These are phyloP conservation scores for Durotheca rogersii DNA, from an alignment of 495 filamentous ascomycete genomes.

Conservation along the genomic window DNA sequence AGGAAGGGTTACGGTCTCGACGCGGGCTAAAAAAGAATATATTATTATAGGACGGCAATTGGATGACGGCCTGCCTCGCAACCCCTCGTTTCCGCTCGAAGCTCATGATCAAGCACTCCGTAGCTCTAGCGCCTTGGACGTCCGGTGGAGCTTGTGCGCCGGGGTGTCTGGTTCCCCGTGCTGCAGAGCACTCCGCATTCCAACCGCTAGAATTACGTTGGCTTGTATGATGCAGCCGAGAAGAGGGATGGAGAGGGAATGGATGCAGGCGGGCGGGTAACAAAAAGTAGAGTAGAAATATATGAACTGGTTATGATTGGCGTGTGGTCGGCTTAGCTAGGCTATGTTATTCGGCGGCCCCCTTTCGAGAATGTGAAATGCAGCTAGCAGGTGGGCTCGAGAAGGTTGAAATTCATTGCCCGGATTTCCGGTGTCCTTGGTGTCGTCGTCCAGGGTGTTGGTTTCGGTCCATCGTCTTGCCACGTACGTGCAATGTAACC, in stretches of 20 bases:
- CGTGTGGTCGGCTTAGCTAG: slow-evolving; percentile 10
- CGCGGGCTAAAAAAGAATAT: slow-evolving; percentile 15
- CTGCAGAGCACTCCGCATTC: slow-evolving; percentile 6
- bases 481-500: background rate
- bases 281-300: slow-evolving; percentile 10
- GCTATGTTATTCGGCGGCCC: too few relatives aligned
- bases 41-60: slow-evolving; percentile 25
- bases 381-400: too few relatives aligned
- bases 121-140: slow-evolving; percentile 16
- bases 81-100: slow-evolving; percentile 7
- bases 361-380: too few relatives aligned
- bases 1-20: slow-evolving; percentile 1
- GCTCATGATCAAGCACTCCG: slow-evolving; percentile 13
- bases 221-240: slow-evolving; percentile 7
- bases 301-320: slow-evolving; percentile 16
- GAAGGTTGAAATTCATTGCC: background rate
- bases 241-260: background rate
- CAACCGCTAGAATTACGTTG: slow-evolving; percentile 8
- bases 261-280: background rate
- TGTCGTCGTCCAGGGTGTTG: too few relatives aligned
- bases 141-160: slow-evolving; percentile 6
- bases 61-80: slow-evolving; percentile 13
- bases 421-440: background rate
- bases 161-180: slow-evolving; percentile 9
- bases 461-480: background rate